Evolutionary conservation across 768 basidiomycete genomes (phyloP), one percentile per base, ranked within the genome.

Genomic region (Harrya chromipes): DNA sequence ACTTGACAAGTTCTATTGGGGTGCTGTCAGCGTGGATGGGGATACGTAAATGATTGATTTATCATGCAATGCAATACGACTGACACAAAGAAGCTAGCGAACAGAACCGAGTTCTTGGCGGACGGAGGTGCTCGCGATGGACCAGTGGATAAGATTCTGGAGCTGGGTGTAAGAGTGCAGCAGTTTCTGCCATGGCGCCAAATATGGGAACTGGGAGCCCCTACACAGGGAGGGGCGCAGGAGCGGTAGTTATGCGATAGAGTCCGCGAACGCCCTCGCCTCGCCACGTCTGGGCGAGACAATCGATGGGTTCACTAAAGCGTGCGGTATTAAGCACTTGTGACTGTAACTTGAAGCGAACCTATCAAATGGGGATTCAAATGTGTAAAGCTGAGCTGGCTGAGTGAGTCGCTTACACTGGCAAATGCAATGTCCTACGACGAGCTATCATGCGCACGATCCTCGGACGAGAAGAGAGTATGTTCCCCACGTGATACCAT

Each of bases 281-380:
- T 35, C 59, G 61, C 69, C 75, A 80, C 3, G 85, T 85, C 65
- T 80, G 75, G 43, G 66, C 65, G 55, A 86, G 73, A 63, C 84
- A 85, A 65, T 84, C 82, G 33, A 82, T 54, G 0, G 82, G 82
- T 1, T 83, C 83, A 13, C 61, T 72, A 66, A 81, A 85, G 12
- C 79, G 74, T 23, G 76, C 68, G n/a, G 75, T 67, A 33, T 68
- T 63, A 21, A 94, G 78, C 4, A 91, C 85, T 65, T 95, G 93
- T 4, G 89, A 80, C 70, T 95, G 93, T 13, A 97, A n/a, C n/a
- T n/a, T n/a, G n/a, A n/a, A 74, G 43, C 91, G 81, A 52, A 97
- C 93, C 72, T 94, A 71, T 95, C 93, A 61, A 94, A 93, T 3
- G 93, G 94, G 62, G 93, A 91, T 70, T 93, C 93, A 56, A 94